Evolutionary conservation across 2,329 filamentous ascomycete species (phyloP), one percentile per base, ranked within the genome.

Genomic region (Whalleya microplaca): DNA sequence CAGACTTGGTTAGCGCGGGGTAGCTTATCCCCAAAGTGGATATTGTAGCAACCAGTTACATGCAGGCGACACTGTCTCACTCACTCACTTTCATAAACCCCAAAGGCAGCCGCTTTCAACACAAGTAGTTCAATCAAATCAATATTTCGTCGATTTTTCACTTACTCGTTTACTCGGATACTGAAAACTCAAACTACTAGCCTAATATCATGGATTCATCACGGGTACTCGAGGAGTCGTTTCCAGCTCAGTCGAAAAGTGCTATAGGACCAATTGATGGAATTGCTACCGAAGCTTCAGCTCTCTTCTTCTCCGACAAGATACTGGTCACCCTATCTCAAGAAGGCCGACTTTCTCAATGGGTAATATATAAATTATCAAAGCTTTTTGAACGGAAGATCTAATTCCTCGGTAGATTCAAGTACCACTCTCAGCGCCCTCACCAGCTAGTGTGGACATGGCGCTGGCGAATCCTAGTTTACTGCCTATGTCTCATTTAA

Each of bases 301-400:
- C 82, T 10, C 79, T 92, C 51, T 85, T 81, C 66, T 98, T 98
- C 75, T 82, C 87, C 8, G 95, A 98, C 81, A 96, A 92, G 75
- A 92, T 99, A 66, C 77, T 99, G 66, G 79, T 99, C 61, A 97
- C 92, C 1, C 83, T 98, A 57, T 91, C 90, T 0, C 95, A 98
- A 76, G 84, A 88, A 59, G 94, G 93, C 6, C 84, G 88, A 56
- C 77, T 98, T 45, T 90, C 91, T 19, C 95, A 98, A 80, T 99
- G 95, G 95, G 92, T 97, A 79, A 51, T 77, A 71, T 21, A 66
- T 40, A 41, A n/a, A 32, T 21, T 23, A n/a, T 21, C 16, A 19
- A 9, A 23, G 14, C 18, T 12, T 46, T 16, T 37, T 16, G 21
- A 37, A 40, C 16, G 37, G 47, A 23, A 56, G n/a, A 59, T 48